A percentile compares a stretch with the other conserved stretches of the same genome.
Conservation (phyloP, 208 protist species). For the Wallacemonas collosoma region DNA sequence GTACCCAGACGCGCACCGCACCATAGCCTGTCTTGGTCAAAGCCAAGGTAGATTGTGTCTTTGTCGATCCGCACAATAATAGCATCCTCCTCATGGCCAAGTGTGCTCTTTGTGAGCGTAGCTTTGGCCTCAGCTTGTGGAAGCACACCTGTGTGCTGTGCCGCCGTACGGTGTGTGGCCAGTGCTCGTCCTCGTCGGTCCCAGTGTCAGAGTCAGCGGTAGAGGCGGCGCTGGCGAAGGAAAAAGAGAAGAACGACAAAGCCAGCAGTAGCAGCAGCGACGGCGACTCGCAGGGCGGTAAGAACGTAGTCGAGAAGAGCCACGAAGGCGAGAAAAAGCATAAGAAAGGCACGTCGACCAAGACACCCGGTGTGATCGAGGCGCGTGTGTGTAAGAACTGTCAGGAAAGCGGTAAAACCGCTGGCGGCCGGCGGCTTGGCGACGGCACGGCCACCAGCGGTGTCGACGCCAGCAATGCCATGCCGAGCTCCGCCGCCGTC, state of each 20-base stretch:
- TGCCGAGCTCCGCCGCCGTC: too few relatives aligned
- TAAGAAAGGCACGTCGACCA: neutral
- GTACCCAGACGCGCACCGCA: too few relatives aligned
- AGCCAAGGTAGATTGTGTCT: too few relatives aligned
- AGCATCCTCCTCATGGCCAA: slow-evolving; percentile 10
- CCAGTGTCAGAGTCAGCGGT: slow-evolving; percentile 3
- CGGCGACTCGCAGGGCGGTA: neutral
- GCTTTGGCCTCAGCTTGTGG: slow-evolving; percentile 55
- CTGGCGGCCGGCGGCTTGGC: slow-evolving; percentile 18
- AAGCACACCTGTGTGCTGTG: slow-evolving; percentile 58
- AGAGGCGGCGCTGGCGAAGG: slow-evolving; percentile 19
- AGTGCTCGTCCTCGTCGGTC: slow-evolving; percentile 33
- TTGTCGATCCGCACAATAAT: neutral
- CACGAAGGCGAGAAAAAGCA: neutral
- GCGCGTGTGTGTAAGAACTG: slow-evolving; percentile 30
- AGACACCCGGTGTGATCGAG: slow-evolving; percentile 7
- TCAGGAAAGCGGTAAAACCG: neutral
- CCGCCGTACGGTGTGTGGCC: slow-evolving; percentile 55
- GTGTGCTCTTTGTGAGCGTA: slow-evolving; percentile 50
- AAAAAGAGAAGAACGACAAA: neutral
- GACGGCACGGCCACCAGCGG: neutral
- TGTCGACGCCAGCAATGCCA: neutral
- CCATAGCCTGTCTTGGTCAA: too few relatives aligned
- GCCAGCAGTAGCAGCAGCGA: neutral
- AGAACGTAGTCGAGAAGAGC: too few relatives aligned